Conservation (phyloP, 441 rosid genomes). For the Croton setiger region DNA sequence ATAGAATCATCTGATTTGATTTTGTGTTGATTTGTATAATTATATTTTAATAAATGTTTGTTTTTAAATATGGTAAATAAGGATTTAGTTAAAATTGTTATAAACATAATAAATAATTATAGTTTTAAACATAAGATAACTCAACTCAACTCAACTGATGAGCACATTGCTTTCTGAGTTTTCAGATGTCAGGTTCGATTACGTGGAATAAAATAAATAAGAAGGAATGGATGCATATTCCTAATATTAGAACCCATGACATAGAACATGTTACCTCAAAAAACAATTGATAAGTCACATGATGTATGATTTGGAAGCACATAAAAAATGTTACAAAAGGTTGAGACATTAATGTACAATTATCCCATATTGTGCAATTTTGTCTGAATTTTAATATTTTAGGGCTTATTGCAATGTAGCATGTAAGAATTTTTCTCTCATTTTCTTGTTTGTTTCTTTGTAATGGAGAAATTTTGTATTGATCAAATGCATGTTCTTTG, state of each 20-base stretch:
- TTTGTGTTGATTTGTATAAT: too few species aligned
- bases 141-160: too few species aligned
- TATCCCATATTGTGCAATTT: slow-evolving; percentile 13
- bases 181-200: too few species aligned
- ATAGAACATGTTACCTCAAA: slow-evolving; percentile 17
- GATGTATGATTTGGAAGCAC: slow-evolving; percentile 15
- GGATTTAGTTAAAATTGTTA: too few species aligned
- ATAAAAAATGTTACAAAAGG: slow-evolving; percentile 12
- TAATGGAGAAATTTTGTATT: background rate
- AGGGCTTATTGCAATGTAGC: slow-evolving; percentile 28
- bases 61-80: too few species aligned
- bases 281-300: slow-evolving; percentile 4
- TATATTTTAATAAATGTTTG: too few species aligned
- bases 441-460: background rate
- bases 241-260: slow-evolving; percentile 17
- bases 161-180: too few species aligned
- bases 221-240: slow-evolving; percentile 20
- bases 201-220: too few species aligned
- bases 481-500: background rate
- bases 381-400: slow-evolving; percentile 5
- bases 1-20: too few species aligned
- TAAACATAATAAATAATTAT: too few species aligned
- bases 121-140: too few species aligned
- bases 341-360: slow-evolving; percentile 13
- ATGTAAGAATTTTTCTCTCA: background rate